Percentiles rank a stretch among this genome's conserved stretches.
Evolutionary conservation across 345 rosid species (phyloP).

Genomic region (Populus ilicifolia): DNA sequence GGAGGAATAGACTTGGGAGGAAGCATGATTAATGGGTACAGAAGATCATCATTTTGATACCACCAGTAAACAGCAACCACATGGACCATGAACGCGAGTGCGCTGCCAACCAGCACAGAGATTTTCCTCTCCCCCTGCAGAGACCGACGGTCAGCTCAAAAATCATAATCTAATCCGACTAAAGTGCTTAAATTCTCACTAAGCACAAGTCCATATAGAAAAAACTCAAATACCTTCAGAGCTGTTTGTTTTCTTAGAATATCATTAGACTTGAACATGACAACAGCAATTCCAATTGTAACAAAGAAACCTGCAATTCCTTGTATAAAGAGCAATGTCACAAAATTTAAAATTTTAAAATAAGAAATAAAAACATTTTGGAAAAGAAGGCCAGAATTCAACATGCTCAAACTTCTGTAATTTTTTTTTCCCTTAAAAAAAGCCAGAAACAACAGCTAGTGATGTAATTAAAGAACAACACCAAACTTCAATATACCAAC

Average conservation of each 20-base stretch:
- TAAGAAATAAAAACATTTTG: not conserved
- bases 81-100: constrained; percentile 64
- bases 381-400: not conserved
- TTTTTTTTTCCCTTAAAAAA: not conserved
- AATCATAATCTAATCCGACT: not conserved
- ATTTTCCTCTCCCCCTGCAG: constrained; percentile 96
- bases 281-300: constrained; percentile 94
- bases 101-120: constrained; percentile 65
- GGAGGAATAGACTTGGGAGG: constrained; percentile 97
- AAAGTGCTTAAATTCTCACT: not conserved
- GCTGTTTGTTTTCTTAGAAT: constrained; percentile 92
- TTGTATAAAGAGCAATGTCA: constrained; percentile 24
- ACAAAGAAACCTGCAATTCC: constrained; percentile 83
- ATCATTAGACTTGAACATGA: constrained; percentile 98
- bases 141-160: constrained; percentile 26
- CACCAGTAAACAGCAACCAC: constrained; percentile 94
- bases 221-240: constrained; percentile 56
- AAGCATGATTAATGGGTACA: constrained; percentile 86
- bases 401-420: not conserved
- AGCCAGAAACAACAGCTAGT: not conserved
- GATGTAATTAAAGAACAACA: not conserved
- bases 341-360: not conserved
- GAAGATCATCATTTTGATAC: constrained; percentile 82
- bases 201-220: not conserved
- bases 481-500: not conserved